Base-by-base conservation (phyloP, 1,284 basidiomycete species). In the Amylostereum chailletii region DNA sequence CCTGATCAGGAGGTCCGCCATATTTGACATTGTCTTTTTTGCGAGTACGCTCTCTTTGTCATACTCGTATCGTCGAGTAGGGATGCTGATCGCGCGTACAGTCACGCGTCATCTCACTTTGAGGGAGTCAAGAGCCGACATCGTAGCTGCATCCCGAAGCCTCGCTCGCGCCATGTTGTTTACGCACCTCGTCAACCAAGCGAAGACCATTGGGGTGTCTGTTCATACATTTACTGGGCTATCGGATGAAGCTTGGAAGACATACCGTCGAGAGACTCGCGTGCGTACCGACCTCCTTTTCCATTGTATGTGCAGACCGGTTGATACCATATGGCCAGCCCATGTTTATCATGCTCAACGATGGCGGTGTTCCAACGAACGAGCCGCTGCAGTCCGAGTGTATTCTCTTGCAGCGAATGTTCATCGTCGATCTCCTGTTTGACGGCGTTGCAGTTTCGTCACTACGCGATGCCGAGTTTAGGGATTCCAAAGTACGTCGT, bases 21-120 rank as follows among this genome's bases (percentile, higher is more conserved):
- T 71, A 11, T 83, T 84, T 51, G 79, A 84, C 34, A 64, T 86
- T 31, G 76, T 79, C 4, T 85, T 86, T 58, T 86, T 74, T 67
- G 62, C 76, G 49, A 69, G 83, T 79, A 47, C 40, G 69, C 58
- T 29, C 11, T 6, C 19, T 27, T 29, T 6, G 11, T 9, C 48
- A 19, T 19, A 19, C 19, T 19, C 19, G 19, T 19, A 19, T 19
- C 19, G 19, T 19, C 19, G 19, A 19, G 19, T 19, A 19, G 19
- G 19, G 19, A 19, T 19, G 19, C 19, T 19, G 19, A 19, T 19
- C 19, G 19, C 19, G 19, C 19, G 4, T 40, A 34, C 46, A 81
- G 76, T 65, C 31, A 67, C 63, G 45, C 64, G 69, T 34, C 71
- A 76, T 57, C 51, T 63, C 4, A 71, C 72, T 0, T 46, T 76